Base-by-base conservation (phyloP, 495 filamentous ascomycete genomes). In the Aspergillus bertholletiae region DNA sequence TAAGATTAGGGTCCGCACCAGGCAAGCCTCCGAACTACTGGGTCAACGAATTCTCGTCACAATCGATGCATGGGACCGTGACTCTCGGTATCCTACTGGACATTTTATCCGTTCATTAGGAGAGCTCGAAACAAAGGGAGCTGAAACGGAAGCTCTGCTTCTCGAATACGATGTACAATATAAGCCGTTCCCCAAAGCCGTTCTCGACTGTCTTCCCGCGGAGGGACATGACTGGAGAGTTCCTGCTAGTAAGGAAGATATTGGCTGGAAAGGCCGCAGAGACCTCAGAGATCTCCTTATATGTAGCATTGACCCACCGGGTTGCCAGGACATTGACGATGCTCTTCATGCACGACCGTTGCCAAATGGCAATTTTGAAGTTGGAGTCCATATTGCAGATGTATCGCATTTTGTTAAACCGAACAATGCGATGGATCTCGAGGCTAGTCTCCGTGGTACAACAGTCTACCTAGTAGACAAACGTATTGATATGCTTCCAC, bases 391-490 rank as follows among this genome's bases (percentile, higher is more conserved):
- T 66, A 98, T 98, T 67, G 94, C 94, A 40, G 94, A 98, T 64
- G 94, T 98, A 18, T 96, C 95, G 15, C 90, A 98, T 67, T 97
- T 97, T 60, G 95, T 98, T 66, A 95, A 92, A 72, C 92, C 95
- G 24, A 90, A 90, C 67, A 97, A 94, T 66, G 84, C 94, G 37
- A 98, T 98, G 95, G 95, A 98, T 66, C 80, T 81, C 21, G 94
- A 98, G 73, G 94, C 94, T 2, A 92, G 89, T 64, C 81, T 92
- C 54, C 86, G 94, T 65, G 94, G 93, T 55, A 97, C 94, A 3
- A 97, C 95, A 0, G 94, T 98, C 26, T 98, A 98, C 62, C 78
- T 98, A 22, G 95, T 98, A 2, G 94, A 98, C 72, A 98, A 97
- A 75, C 92, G 94, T 59, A 97, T 98, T 60, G 94, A 98, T 74